Evolutionary conservation across 2,329 filamentous ascomycete species (phyloP), one percentile per base, ranked within the genome.

Genomic region (Trichoderma sp.): DNA sequence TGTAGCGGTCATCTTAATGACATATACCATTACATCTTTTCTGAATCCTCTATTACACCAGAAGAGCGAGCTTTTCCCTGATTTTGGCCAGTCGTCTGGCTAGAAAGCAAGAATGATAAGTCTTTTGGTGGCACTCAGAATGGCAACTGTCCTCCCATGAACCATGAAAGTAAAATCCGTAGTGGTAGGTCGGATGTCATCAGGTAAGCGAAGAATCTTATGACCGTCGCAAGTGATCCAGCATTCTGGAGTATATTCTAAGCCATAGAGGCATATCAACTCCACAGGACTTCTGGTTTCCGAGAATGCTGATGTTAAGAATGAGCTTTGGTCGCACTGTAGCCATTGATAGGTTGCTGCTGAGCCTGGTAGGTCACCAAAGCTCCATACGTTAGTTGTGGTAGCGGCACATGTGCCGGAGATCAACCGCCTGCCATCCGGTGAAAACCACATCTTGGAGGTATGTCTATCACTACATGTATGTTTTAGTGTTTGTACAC

Each of bases 41-140:
- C 1, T 0, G 16, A 45, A 45, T n/a, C 41, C 41, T 3, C 3
- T 8, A 9, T 8, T 3, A 41, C 2, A 41, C 16, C 21, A 50
- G 18, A 50, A 50, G 9, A 11, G 16, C 45, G 8, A 0, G 38
- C 4, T 2, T 1, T 21, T 21, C 9, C 4, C 18, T 50, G n/a
- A 21, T 50, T 1, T 16, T 5, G 18, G 7, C 8, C 45, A 8
- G 1, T 12, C 50, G 1, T 21, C 50, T 64, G 6, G 21, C 35
- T 14, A 35, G 1, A 64, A 64, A 11, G 6, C 24, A 62, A 75
- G n/a, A 1, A 64, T 64, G 2, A 12, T 1, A 2, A 38, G 12
- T 11, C 7, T n/a, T 9, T n/a, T 16, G 4, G 1, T 27, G 1
- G 3, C 6, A 3, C 12, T 2, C 2, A 1, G 62, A 24, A 38